Conservation (phyloP, 2,329 filamentous ascomycete genomes). For the Phoma herbarum region DNA sequence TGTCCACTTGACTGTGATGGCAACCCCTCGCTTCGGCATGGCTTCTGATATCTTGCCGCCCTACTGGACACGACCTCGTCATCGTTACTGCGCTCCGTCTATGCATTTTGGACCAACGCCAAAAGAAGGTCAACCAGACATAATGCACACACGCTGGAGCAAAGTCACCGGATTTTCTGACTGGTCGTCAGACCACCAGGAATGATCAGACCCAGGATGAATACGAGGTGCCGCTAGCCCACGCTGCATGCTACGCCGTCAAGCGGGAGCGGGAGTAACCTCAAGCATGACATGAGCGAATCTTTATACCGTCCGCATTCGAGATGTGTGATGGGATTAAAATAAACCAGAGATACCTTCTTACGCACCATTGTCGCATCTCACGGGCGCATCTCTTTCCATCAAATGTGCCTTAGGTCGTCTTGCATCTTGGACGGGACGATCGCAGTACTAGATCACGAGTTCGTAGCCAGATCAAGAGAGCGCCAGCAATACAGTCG, state of each 20-base stretch:
- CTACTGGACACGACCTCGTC: neutral
- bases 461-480: neutral
- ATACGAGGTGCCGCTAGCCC: constrained; percentile 37
- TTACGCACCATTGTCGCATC: neutral
- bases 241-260: constrained; percentile 36
- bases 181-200: constrained; percentile 19
- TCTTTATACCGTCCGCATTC: neutral
- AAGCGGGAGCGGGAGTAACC: constrained; percentile 43
- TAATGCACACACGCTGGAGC: neutral
- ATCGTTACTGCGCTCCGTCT: neutral
- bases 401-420: neutral
- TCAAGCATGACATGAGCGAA: constrained; percentile 33
- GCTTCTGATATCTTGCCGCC: neutral
- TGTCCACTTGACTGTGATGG: constrained; percentile 2
- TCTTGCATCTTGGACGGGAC: neutral
- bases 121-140: neutral
- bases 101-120: neutral
- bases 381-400: neutral
- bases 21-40: neutral
- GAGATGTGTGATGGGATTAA: neutral
- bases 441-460: neutral
- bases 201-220: constrained; percentile 44
- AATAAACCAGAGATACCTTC: neutral
- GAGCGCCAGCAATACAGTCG: neutral
- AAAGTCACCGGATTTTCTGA: constrained; percentile 2